These are phyloP conservation scores for Leptomonas pyrrhocoris DNA, from an alignment of 208 protist species.

Conservation along the genomic window DNA sequence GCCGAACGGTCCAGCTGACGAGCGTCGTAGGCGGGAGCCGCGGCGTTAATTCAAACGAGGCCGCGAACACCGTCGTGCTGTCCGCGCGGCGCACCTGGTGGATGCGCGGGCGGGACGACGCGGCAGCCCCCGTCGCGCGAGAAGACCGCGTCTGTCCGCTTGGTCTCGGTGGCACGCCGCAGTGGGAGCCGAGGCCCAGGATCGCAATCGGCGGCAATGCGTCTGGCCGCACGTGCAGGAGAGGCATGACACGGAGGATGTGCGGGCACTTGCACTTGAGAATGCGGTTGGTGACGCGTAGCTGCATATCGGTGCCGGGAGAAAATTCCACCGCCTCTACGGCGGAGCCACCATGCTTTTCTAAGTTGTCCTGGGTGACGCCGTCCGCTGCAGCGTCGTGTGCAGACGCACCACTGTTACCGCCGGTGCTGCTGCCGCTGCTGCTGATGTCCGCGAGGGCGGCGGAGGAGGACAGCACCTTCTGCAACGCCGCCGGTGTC, in stretches of 20 bases:
- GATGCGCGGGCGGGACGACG: slow-evolving; percentile 2
- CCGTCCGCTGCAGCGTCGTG: neutral
- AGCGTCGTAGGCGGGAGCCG: slow-evolving; percentile 54
- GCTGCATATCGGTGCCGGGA: slow-evolving; percentile 58
- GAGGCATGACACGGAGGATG: slow-evolving; percentile 82
- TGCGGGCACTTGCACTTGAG: slow-evolving; percentile 92
- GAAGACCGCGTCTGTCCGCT: neutral
- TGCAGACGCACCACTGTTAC: neutral
- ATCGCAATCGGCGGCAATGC: slow-evolving; percentile 60
- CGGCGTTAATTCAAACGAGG: slow-evolving; percentile 56
- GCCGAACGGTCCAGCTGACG: slow-evolving; percentile 63
- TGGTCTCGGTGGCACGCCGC: slow-evolving; percentile 35
- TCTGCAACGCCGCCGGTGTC: slow-evolving; percentile 26
- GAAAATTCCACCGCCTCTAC: neutral
- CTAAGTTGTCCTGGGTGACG: neutral
- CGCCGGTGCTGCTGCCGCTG: neutral
- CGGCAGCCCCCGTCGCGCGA: neutral
- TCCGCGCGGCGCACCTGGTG: slow-evolving; percentile 18
- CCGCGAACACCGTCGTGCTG: slow-evolving; percentile 38
- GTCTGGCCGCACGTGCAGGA: slow-evolving; percentile 62
- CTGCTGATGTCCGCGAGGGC: slow-evolving; percentile 9
- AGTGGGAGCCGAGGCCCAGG: slow-evolving; percentile 72
- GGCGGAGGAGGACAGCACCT: slow-evolving; percentile 15
- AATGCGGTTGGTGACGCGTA: slow-evolving; percentile 74
- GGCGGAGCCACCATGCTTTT: neutral